Evolutionary conservation across 176 grass and related monocot species (phyloP).

Genomic region (Bothriochloa decipiens): DNA sequence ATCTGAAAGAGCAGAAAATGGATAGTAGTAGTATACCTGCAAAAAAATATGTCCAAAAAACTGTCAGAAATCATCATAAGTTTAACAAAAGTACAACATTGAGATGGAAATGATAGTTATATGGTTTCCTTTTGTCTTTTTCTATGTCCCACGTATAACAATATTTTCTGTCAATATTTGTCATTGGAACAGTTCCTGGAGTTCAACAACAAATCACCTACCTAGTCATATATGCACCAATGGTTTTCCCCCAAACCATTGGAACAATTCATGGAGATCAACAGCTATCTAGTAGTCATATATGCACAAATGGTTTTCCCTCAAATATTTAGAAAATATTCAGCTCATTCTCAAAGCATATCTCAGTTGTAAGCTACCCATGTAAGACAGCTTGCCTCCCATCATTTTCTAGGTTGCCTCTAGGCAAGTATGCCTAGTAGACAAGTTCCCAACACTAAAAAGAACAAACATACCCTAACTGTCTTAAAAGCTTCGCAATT

Average conservation of each 20-base stretch:
- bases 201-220: background rate
- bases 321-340: constrained; percentile 14
- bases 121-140: background rate
- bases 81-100: background rate
- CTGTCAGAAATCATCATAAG: constrained; percentile 2
- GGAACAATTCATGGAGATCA: background rate
- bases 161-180: background rate
- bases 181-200: background rate
- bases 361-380: background rate
- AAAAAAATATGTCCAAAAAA: constrained; percentile 33
- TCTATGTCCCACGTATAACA: background rate
- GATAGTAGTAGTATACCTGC: constrained; percentile 93
- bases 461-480: background rate
- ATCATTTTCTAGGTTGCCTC: background rate
- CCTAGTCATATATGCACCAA: background rate
- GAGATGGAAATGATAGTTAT: background rate
- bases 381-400: background rate
- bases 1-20: constrained; percentile 90
- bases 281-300: background rate
- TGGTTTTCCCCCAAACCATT: background rate
- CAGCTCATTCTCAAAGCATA: background rate
- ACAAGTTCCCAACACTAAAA: background rate
- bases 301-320: background rate
- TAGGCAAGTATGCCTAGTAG: background rate
- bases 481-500: background rate